These are phyloP conservation scores for Harringtonia aguacate DNA, from an alignment of 2,329 filamentous ascomycete species.

Conservation along the genomic window DNA sequence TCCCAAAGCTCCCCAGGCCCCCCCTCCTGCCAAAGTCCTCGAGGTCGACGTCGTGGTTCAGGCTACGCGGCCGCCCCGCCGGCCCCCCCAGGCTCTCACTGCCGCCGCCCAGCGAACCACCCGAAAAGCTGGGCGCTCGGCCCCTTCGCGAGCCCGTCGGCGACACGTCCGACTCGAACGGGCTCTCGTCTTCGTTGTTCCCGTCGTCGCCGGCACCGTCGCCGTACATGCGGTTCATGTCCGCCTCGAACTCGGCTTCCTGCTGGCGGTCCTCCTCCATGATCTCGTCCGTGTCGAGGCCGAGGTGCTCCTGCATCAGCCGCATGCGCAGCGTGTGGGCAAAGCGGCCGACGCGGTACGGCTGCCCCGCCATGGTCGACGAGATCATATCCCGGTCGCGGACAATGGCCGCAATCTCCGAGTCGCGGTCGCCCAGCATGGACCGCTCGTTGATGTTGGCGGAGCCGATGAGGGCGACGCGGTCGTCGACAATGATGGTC, in stretches of 20 bases:
- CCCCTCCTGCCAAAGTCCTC: slow-evolving; percentile 26
- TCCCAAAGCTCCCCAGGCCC: too few relatives aligned
- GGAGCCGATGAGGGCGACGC: slow-evolving; percentile 86
- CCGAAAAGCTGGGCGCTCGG: not conserved
- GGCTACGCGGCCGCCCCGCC: slow-evolving; percentile 45
- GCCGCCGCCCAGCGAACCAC: too few relatives aligned
- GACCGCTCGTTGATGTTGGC: slow-evolving; percentile 98
- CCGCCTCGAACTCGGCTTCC: slow-evolving; percentile 39
- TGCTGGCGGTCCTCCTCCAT: slow-evolving; percentile 66
- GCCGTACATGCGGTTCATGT: slow-evolving; percentile 53
- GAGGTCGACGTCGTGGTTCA: slow-evolving; percentile 65
- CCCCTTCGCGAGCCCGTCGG: slow-evolving; percentile 9
- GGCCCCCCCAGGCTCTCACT: too few relatives aligned
- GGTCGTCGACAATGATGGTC: slow-evolving; percentile 90
- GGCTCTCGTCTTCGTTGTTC: slow-evolving; percentile 36
- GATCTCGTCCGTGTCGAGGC: slow-evolving; percentile 88
- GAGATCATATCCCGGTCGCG: slow-evolving; percentile 87
- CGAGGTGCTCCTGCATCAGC: slow-evolving; percentile 92
- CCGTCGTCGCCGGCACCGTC: slow-evolving; percentile 19
- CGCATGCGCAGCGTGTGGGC: slow-evolving; percentile 87
- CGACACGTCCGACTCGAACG: slow-evolving; percentile 14
- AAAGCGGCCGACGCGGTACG: slow-evolving; percentile 85
- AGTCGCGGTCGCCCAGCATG: slow-evolving; percentile 85
- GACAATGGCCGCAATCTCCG: slow-evolving; percentile 81
- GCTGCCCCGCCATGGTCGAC: slow-evolving; percentile 82